Percentiles rank a stretch among this genome's conserved stretches.
phyloP scores from a whole-genome alignment of 2,329 filamentous ascomycete genomes.

The Nothomitra cinnamomea region DNA sequence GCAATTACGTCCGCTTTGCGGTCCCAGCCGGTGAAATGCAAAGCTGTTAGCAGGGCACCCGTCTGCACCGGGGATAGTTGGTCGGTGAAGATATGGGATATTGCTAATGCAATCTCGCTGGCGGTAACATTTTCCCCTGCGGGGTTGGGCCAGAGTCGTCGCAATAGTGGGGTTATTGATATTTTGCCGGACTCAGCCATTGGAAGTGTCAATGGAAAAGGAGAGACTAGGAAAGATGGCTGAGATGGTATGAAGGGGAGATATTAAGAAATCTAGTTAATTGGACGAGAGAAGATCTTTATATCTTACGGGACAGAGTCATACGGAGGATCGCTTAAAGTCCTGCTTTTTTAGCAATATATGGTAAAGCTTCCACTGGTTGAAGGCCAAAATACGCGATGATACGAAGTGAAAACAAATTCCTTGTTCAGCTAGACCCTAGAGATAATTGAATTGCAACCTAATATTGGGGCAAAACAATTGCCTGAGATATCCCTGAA shows the following conservation, averaged over 20 bases:
- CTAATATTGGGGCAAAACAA: no score
- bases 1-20: constrained; percentile 71
- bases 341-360: no score
- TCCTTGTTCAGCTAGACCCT: no score
- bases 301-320: no score
- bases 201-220: not conserved
- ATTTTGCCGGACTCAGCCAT: constrained; percentile 11
- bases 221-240: not conserved
- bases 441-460: no score
- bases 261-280: not conserved
- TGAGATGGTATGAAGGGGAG: not conserved
- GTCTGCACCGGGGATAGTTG: constrained; percentile 76
- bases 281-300: no score
- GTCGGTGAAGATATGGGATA: constrained; percentile 84
- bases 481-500: constrained; percentile 21
- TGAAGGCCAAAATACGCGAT: no score
- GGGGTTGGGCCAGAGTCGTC: constrained; percentile 47
- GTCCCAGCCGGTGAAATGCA: constrained; percentile 84
- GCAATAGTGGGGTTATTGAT: constrained; percentile 54
- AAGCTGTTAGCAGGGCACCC: constrained; percentile 69
- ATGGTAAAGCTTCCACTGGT: no score
- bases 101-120: constrained; percentile 72
- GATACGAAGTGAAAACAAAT: no score
- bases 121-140: constrained; percentile 40
- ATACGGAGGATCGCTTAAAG: no score